These are phyloP conservation scores for Agaricus subrufescens DNA, from an alignment of 768 basidiomycete genomes.

Conservation along the genomic window DNA sequence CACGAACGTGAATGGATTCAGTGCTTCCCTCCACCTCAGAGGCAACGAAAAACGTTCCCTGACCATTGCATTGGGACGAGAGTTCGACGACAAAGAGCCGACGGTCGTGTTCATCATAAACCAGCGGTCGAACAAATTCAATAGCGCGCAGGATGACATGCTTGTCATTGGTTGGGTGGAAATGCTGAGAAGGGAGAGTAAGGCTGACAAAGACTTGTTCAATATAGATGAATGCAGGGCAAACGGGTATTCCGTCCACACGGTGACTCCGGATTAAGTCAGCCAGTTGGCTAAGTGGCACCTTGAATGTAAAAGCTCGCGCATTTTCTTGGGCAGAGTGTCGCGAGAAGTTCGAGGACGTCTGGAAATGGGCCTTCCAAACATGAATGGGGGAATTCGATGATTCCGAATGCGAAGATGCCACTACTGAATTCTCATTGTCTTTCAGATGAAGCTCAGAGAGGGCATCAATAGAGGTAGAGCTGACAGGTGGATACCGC, in stretches of 20 bases:
- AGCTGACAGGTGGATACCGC: too few species aligned
- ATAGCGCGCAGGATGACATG: constrained; percentile 38
- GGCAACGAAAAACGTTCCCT: constrained; percentile 40
- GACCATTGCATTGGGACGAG: constrained; percentile 28
- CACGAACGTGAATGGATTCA: constrained; percentile 37
- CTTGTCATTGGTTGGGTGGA: constrained; percentile 21
- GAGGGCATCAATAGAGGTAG: constrained; percentile 39
- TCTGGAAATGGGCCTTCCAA: constrained; percentile 3
- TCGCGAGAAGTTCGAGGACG: constrained; percentile 18
- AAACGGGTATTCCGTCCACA: constrained; percentile 52
- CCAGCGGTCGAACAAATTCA: constrained; percentile 51
- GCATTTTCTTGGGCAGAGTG: constrained; percentile 32
- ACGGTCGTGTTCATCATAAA: constrained; percentile 20
- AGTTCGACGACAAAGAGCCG: constrained; percentile 15
- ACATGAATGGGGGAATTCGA: background rate
- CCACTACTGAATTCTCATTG: constrained; percentile 16
- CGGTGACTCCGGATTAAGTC: constrained; percentile 49
- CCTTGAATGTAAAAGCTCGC: constrained; percentile 45
- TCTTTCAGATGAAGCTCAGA: constrained; percentile 53
- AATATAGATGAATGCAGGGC: constrained; percentile 63
- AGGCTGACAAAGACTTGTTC: constrained; percentile 50
- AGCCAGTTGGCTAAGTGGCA: constrained; percentile 39
- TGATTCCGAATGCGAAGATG: background rate
- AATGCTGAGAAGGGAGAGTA: constrained; percentile 27
- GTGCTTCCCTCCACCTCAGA: constrained; percentile 28